phyloP scores from a whole-genome alignment of 129 eudicot genomes.

The Kitagawia praeruptora region DNA sequence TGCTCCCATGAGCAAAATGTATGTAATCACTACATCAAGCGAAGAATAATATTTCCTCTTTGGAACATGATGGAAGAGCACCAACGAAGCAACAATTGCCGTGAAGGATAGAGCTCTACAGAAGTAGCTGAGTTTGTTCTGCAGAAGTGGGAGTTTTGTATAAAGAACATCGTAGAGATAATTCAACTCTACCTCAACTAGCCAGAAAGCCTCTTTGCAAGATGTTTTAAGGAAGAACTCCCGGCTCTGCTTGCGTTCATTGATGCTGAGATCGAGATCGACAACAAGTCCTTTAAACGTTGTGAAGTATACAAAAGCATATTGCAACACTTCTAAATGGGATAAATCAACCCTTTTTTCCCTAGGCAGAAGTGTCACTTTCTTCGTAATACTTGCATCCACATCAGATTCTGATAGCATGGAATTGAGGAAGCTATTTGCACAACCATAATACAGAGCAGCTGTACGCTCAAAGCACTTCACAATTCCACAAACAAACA shows the following conservation, averaged over 20 bases:
- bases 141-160: slow-evolving; percentile 38
- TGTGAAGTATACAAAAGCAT: background rate
- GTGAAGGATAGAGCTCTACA: slow-evolving; percentile 19
- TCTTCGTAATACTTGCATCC: slow-evolving; percentile 38
- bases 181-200: slow-evolving; percentile 50
- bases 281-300: slow-evolving; percentile 25
- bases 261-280: slow-evolving; percentile 33
- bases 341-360: background rate
- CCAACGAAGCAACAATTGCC: slow-evolving; percentile 16
- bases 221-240: slow-evolving; percentile 36
- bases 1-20: slow-evolving; percentile 43
- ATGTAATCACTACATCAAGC: slow-evolving; percentile 34
- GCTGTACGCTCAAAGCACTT: slow-evolving; percentile 25
- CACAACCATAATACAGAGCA: slow-evolving; percentile 40
- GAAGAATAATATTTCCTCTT: background rate
- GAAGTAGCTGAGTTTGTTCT: background rate
- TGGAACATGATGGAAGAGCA: slow-evolving; percentile 20
- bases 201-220: slow-evolving; percentile 39
- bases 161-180: slow-evolving; percentile 50
- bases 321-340: background rate
- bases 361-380: slow-evolving; percentile 17
- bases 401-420: slow-evolving; percentile 33
- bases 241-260: slow-evolving; percentile 39
- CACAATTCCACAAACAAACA: background rate
- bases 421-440: slow-evolving; percentile 33